A percentile compares a stretch with the other conserved stretches of the same genome.
Evolutionary conservation across 1,139 yeast genomes (phyloP).

Genomic region (Yamadazyma pseudoaaseri): DNA sequence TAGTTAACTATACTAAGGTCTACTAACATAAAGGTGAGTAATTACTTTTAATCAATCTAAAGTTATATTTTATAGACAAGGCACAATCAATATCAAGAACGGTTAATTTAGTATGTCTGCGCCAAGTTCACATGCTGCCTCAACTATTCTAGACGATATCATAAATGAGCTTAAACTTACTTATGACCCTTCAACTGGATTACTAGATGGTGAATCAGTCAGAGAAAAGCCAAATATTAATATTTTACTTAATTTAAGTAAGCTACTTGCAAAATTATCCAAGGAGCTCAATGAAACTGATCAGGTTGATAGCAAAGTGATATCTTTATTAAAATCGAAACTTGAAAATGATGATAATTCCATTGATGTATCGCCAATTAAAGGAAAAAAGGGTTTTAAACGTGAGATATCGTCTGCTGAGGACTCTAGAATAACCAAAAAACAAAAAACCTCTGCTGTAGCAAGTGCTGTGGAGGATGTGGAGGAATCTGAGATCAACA

Average conservation of each 20-base stretch:
- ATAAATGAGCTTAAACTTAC: slow-evolving; percentile 51
- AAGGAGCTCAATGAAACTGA: slow-evolving; percentile 50
- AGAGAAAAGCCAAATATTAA: slow-evolving; percentile 46
- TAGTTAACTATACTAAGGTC: too few species aligned
- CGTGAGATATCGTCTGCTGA: slow-evolving; percentile 6
- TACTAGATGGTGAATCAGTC: slow-evolving; percentile 57
- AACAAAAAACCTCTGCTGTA: slow-evolving; percentile 5
- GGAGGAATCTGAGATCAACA: slow-evolving; percentile 2
- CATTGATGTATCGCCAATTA: slow-evolving; percentile 28
- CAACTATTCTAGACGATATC: slow-evolving; percentile 50
- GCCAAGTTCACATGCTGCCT: slow-evolving; percentile 26
- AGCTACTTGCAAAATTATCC: slow-evolving; percentile 46
- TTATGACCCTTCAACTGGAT: slow-evolving; percentile 59
- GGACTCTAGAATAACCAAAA: background rate
- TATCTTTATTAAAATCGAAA: slow-evolving; percentile 12
- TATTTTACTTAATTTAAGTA: slow-evolving; percentile 45
- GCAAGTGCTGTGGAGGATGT: slow-evolving; percentile 9
- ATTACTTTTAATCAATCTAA: too few species aligned
- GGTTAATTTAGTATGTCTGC: slow-evolving; percentile 6
- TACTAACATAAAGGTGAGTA: too few species aligned
- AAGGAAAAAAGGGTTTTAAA: slow-evolving; percentile 22
- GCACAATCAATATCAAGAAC: too few species aligned
- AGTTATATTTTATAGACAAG: too few species aligned
- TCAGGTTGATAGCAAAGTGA: slow-evolving; percentile 39
- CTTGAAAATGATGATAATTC: background rate